Evolutionary conservation across 345 rosid species (phyloP).

Genomic region (Jatropha curcas): DNA sequence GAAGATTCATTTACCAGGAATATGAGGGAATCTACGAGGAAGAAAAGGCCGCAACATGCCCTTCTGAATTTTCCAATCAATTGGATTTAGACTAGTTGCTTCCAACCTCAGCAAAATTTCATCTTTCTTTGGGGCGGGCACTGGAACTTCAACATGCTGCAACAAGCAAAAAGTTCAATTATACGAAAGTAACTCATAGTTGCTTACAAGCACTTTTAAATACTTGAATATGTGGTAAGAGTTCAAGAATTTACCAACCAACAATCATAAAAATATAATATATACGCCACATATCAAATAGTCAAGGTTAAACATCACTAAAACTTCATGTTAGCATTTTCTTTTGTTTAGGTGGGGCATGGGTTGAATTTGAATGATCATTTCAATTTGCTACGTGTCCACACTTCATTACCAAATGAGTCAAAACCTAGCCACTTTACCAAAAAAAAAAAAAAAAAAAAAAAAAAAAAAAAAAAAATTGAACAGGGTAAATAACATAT

Average conservation of each 20-base stretch:
- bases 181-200: too few species aligned
- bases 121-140: constrained; percentile 3
- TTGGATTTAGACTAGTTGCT: constrained; percentile 15
- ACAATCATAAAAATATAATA: too few species aligned
- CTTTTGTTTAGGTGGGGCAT: neutral
- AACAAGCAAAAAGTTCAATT: neutral
- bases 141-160: constrained; percentile 15
- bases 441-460: too few species aligned
- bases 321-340: too few species aligned
- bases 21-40: neutral
- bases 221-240: neutral
- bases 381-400: too few species aligned
- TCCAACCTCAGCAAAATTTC: constrained; percentile 18
- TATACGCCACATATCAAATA: too few species aligned
- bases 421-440: too few species aligned
- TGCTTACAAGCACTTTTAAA: neutral
- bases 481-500: too few species aligned
- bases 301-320: too few species aligned
- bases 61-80: constrained; percentile 23
- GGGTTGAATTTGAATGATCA: too few species aligned
- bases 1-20: neutral
- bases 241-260: neutral
- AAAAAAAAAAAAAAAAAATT: too few species aligned
- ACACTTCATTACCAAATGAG: too few species aligned
- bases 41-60: neutral